phyloP scores from a whole-genome alignment of 352 stramenopile genomes.

The Pythium coloratum region DNA sequence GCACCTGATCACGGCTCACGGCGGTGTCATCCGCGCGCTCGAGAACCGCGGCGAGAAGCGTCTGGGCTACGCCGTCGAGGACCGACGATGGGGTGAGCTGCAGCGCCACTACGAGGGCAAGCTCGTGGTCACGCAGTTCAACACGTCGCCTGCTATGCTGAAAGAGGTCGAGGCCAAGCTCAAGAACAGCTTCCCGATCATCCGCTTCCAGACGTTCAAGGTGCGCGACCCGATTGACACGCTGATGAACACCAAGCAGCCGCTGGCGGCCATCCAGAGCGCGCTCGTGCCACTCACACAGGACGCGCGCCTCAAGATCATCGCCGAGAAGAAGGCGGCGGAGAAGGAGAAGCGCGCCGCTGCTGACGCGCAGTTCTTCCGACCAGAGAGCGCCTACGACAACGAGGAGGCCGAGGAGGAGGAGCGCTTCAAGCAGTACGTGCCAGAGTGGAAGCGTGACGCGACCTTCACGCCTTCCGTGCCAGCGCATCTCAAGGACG shows the following conservation, averaged over 20 bases:
- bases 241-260: conserved; percentile 81
- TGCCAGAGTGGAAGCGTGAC: conserved; percentile 85
- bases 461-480: conserved; percentile 65
- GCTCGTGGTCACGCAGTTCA: conserved; percentile 86
- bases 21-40: conserved; percentile 73
- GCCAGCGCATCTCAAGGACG: conserved; percentile 64
- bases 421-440: conserved; percentile 76
- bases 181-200: conserved; percentile 83
- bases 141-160: conserved; percentile 67
- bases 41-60: conserved; percentile 85
- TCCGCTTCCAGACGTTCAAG: conserved; percentile 89
- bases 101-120: conserved; percentile 87
- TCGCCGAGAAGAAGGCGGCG: conserved; percentile 34
- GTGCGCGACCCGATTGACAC: conserved; percentile 78
- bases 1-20: conserved; percentile 58
- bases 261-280: conserved; percentile 57
- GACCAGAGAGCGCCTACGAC: conserved; percentile 59
- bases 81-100: conserved; percentile 83
- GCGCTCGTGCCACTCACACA: conserved; percentile 48
- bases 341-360: conserved; percentile 38
- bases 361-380: conserved; percentile 30
- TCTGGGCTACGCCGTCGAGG: conserved; percentile 80
- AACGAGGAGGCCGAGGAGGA: conserved; percentile 58
- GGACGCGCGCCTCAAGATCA: conserved; percentile 31
- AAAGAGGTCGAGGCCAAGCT: conserved; percentile 78